Base-by-base conservation (phyloP, 192 early-diverging fungal species). In the Backusella sp. region DNA sequence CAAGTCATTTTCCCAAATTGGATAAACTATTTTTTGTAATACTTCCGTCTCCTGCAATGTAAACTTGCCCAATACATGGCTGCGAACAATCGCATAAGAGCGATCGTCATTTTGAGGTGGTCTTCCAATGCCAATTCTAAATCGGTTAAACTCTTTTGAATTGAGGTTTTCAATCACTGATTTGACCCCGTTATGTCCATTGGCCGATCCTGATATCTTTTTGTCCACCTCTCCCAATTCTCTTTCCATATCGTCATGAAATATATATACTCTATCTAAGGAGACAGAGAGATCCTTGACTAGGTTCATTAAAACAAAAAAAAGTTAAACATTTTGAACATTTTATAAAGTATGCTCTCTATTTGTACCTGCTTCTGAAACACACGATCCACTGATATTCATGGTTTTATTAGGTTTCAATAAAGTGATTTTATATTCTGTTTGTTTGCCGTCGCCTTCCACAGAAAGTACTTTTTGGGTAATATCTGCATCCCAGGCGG, bases 211-310 rank as follows among this genome's bases (percentile, higher is more conserved):
- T 11, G 80, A 75, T 11, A 26, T 39, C 73, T 94, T 94, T 35
- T 87, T 73, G 6, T 88, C 84, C 0, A 92, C 46, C 70, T 86
- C 86, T 11, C 90, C 92, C 8, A 92, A 65, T 15, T 86, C 84
- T 11, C 90, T 84, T 65, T 93, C 84, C 79, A 94, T 80, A 76
- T 94, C 93, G 68, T 94, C 93, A 76, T 94, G 93, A 6, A 93
- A 77, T 1, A 94, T 82, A 53, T 91, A 80, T 1, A 92, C 56
- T 42, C 91, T 77, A 8, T 76, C 72, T 2, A 75, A 36, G 1
- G 76, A 35, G 8, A 92, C 78, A 8, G 76, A 68, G 6, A 90
- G 76, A 7, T 88, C 87, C 21, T 70, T 76, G 3, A 83, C 90
- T 89, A 52, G 0, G 14, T 4, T 32, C 6, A 1, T 15, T 49